Evolutionary conservation across 1,284 basidiomycete genomes (phyloP).

Genomic region (Cutaneotrichosporon sp.): DNA sequence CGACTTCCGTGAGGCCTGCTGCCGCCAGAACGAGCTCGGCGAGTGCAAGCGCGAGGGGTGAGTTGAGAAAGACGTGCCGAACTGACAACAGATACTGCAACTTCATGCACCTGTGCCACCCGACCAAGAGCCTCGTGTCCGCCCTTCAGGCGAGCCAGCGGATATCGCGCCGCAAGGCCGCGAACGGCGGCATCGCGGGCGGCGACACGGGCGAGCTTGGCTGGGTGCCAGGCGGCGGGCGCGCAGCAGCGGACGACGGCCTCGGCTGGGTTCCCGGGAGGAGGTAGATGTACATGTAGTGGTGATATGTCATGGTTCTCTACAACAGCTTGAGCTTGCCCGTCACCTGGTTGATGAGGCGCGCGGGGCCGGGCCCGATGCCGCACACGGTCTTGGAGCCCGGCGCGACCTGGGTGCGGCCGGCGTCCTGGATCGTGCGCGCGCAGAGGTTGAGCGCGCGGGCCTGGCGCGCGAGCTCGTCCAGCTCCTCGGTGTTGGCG

Average conservation of each 20-base stretch:
- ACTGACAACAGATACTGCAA: slow-evolving; percentile 74
- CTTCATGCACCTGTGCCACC: slow-evolving; percentile 94
- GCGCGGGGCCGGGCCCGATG: slow-evolving; percentile 85
- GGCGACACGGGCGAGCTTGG: slow-evolving; percentile 33
- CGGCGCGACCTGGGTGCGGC: slow-evolving; percentile 80
- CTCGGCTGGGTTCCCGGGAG: slow-evolving; percentile 19
- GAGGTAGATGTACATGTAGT: slow-evolving; percentile 14
- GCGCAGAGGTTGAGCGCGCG: slow-evolving; percentile 85
- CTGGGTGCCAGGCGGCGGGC: slow-evolving; percentile 42
- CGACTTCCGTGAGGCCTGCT: slow-evolving; percentile 98
- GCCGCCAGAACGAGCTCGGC: slow-evolving; percentile 95
- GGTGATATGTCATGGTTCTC: not conserved
- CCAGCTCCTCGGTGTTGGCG: slow-evolving; percentile 75
- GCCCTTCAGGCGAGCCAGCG: slow-evolving; percentile 79
- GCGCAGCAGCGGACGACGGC: slow-evolving; percentile 8
- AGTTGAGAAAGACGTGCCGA: slow-evolving; percentile 22
- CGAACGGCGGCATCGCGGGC: slow-evolving; percentile 30
- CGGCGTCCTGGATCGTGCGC: slow-evolving; percentile 80
- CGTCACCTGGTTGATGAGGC: slow-evolving; percentile 84
- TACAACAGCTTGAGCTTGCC: slow-evolving; percentile 77
- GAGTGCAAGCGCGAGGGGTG: slow-evolving; percentile 90
- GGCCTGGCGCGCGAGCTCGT: slow-evolving; percentile 78
- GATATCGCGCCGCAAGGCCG: slow-evolving; percentile 65
- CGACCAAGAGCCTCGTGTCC: slow-evolving; percentile 76
- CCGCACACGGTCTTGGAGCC: slow-evolving; percentile 90